Evolutionary conservation across 2,329 filamentous ascomycete species (phyloP).

Genomic region (Talaromyces sp.): DNA sequence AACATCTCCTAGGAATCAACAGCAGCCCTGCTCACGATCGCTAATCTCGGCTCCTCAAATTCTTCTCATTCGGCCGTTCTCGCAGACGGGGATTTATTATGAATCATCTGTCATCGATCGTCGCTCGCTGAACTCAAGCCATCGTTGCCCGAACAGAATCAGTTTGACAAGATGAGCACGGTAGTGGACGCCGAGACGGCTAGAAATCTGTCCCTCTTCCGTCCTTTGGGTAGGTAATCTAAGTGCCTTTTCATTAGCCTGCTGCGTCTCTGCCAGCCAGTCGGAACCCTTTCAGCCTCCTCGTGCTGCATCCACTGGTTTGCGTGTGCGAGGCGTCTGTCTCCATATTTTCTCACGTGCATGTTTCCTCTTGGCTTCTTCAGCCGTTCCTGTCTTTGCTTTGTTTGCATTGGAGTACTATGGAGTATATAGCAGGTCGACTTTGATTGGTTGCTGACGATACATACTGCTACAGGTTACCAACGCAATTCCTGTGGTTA

Average conservation of each 20-base stretch:
- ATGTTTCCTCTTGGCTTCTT: background rate
- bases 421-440: background rate
- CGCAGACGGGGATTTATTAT: constrained; percentile 15
- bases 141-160: constrained; percentile 3
- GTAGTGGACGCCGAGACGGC: constrained; percentile 41
- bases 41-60: constrained; percentile 18
- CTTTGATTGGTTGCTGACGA: background rate
- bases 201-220: constrained; percentile 45
- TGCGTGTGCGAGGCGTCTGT: background rate
- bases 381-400: background rate
- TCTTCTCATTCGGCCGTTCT: constrained; percentile 17
- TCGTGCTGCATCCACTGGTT: constrained; percentile 37
- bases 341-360: constrained; percentile 4
- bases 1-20: background rate
- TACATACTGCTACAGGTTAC: constrained; percentile 37
- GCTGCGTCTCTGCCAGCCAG: constrained; percentile 31
- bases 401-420: background rate
- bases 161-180: constrained; percentile 27
- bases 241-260: constrained; percentile 10
- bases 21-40: constrained; percentile 18
- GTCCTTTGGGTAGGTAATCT: constrained; percentile 42
- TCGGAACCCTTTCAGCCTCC: constrained; percentile 30
- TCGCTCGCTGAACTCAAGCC: constrained; percentile 2
- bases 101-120: constrained; percentile 21
- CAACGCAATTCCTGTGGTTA: constrained; percentile 51